Conservation (phyloP, 805 yeast species). For the Nakazawaea sp. region DNA sequence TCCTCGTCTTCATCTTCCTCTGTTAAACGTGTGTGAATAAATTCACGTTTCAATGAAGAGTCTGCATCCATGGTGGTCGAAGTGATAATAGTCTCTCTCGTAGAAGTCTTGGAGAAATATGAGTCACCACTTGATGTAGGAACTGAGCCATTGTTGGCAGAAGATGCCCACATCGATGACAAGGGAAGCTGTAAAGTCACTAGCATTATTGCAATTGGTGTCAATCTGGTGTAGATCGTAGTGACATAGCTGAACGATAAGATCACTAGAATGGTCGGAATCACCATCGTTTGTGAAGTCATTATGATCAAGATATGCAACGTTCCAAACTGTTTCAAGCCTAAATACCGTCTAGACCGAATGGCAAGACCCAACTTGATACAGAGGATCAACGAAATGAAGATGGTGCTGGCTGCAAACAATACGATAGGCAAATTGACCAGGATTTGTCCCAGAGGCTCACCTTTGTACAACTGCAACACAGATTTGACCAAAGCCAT, state of each 20-base stretch:
- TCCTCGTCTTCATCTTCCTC: too few species aligned
- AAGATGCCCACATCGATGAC: conserved; percentile 83
- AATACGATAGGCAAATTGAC: conserved; percentile 50
- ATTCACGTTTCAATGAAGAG: too few species aligned
- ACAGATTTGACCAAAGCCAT: conserved; percentile 41
- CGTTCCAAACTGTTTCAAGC: conserved; percentile 76
- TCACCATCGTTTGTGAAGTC: conserved; percentile 73
- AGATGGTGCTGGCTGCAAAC: conserved; percentile 61
- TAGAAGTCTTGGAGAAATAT: background rate
- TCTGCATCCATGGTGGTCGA: too few species aligned
- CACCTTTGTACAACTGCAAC: conserved; percentile 22
- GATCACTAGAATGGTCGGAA: conserved; percentile 68
- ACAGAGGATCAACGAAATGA: conserved; percentile 54
- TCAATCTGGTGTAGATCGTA: conserved; percentile 24
- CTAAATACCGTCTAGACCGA: conserved; percentile 65
- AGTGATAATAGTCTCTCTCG: too few species aligned
- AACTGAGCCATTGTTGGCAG: conserved; percentile 43
- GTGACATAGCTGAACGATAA: conserved; percentile 37
- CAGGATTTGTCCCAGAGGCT: conserved; percentile 24
- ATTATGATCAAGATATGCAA: conserved; percentile 76
- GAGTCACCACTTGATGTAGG: conserved; percentile 31
- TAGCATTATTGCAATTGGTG: conserved; percentile 50
- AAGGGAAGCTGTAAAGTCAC: conserved; percentile 73
- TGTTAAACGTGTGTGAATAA: too few species aligned
- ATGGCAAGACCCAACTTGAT: conserved; percentile 66